Evolutionary conservation across 768 basidiomycete species (phyloP).

Genomic region (Kwoniella bestiolae): DNA sequence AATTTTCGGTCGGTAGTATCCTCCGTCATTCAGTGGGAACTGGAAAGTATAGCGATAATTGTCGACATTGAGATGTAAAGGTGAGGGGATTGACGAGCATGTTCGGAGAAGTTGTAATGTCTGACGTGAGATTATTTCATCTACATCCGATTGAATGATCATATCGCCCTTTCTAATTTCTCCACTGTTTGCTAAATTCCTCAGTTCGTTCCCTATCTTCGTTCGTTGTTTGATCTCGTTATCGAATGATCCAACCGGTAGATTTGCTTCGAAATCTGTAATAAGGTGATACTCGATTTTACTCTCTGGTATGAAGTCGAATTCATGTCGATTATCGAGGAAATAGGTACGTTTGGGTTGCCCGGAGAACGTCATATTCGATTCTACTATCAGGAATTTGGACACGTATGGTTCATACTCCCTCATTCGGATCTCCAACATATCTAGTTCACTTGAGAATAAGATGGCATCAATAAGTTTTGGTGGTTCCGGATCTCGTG

Average conservation of each 20-base stretch:
- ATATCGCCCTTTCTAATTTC: constrained; percentile 17
- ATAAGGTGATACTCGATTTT: constrained; percentile 27
- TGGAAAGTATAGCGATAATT: constrained; percentile 35
- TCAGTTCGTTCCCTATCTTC: constrained; percentile 8
- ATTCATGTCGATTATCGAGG: constrained; percentile 23
- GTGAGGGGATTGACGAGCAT: constrained; percentile 21
- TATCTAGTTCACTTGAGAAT: constrained; percentile 40
- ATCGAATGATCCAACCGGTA: constrained; percentile 30
- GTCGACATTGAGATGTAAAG: constrained; percentile 33
- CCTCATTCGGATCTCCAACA: constrained; percentile 41
- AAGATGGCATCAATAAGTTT: constrained; percentile 34
- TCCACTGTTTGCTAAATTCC: background rate
- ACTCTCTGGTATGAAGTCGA: constrained; percentile 18
- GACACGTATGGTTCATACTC: constrained; percentile 35
- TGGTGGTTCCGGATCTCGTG: background rate
- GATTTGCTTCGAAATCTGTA: constrained; percentile 7
- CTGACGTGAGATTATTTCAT: constrained; percentile 35
- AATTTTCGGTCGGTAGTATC: constrained; percentile 33
- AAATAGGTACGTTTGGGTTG: constrained; percentile 33
- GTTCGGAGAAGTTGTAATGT: constrained; percentile 26
- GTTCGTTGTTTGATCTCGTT: constrained; percentile 30
- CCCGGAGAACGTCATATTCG: constrained; percentile 38
- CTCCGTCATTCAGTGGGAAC: constrained; percentile 27
- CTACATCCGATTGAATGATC: constrained; percentile 32
- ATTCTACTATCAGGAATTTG: constrained; percentile 39